Evolutionary conservation across 2,329 filamentous ascomycete species (phyloP).

Genomic region (Colletotrichum eleusines): DNA sequence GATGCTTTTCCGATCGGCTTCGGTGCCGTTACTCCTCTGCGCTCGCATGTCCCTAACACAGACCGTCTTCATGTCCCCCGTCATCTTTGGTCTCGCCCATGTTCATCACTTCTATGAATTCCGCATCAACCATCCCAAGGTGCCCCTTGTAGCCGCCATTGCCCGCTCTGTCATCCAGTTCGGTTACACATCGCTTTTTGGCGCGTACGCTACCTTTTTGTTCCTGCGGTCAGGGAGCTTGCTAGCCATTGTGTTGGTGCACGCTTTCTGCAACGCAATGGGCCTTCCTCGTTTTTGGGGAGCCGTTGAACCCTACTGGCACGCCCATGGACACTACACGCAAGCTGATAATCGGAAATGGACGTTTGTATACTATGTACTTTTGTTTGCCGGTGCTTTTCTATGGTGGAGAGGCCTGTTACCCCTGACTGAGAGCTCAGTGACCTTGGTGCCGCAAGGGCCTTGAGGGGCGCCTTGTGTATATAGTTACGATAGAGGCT

Average conservation of each 20-base stretch:
- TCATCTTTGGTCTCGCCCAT: conserved; percentile 94
- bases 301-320: conserved; percentile 69
- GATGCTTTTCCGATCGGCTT: conserved; percentile 89
- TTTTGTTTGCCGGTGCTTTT: conserved; percentile 78
- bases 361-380: conserved; percentile 83
- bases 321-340: conserved; percentile 38
- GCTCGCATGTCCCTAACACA: conserved; percentile 67
- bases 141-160: conserved; percentile 72
- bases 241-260: conserved; percentile 78
- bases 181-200: conserved; percentile 91
- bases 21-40: conserved; percentile 84
- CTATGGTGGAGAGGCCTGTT: conserved; percentile 80
- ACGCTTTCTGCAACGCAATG: conserved; percentile 93
- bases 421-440: conserved; percentile 74
- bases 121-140: conserved; percentile 80
- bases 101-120: conserved; percentile 98
- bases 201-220: conserved; percentile 91
- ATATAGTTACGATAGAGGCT: neutral
- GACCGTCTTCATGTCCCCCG: conserved; percentile 84
- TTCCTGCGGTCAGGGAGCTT: conserved; percentile 88
- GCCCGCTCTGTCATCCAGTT: conserved; percentile 86
- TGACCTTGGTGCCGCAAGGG: conserved; percentile 56
- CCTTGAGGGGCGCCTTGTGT: conserved; percentile 12
- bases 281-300: conserved; percentile 91
- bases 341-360: conserved; percentile 57